Conservation (phyloP, 2,329 filamentous ascomycete genomes). For the Lachnellula subtilissima region DNA sequence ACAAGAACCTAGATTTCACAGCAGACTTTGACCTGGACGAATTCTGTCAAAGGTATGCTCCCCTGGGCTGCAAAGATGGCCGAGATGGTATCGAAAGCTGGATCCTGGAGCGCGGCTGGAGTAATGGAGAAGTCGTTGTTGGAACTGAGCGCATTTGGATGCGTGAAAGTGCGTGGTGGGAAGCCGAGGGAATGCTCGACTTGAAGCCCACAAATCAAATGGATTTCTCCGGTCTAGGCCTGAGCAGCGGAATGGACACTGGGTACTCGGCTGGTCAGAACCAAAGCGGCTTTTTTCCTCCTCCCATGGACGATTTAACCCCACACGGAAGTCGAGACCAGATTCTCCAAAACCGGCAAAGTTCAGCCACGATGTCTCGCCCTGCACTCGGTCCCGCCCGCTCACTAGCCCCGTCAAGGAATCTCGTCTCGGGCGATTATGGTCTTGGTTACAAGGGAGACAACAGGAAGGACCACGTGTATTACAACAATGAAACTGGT, state of each 20-base stretch:
- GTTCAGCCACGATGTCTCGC: slow-evolving; percentile 35
- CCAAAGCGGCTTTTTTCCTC: slow-evolving; percentile 66
- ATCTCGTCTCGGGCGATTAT: slow-evolving; percentile 69
- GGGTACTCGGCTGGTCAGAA: slow-evolving; percentile 58
- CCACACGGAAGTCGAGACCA: slow-evolving; percentile 69
- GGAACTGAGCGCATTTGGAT: slow-evolving; percentile 94
- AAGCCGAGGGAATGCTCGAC: slow-evolving; percentile 93
- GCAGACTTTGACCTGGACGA: slow-evolving; percentile 95
- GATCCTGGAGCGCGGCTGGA: slow-evolving; percentile 94
- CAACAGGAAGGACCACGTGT: slow-evolving; percentile 65
- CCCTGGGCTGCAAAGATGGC: slow-evolving; percentile 83
- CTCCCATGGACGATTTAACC: slow-evolving; percentile 54
- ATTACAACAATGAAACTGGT: slow-evolving; percentile 64
- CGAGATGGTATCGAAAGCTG: slow-evolving; percentile 91
- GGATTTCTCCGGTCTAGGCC: slow-evolving; percentile 38
- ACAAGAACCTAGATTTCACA: slow-evolving; percentile 88
- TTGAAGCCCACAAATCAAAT: slow-evolving; percentile 51
- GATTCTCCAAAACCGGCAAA: slow-evolving; percentile 43
- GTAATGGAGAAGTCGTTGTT: slow-evolving; percentile 90
- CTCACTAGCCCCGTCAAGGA: slow-evolving; percentile 58
- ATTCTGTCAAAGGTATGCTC: slow-evolving; percentile 76
- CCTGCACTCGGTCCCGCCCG: slow-evolving; percentile 47
- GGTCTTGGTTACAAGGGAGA: slow-evolving; percentile 86
- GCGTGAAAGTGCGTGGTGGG: slow-evolving; percentile 92
- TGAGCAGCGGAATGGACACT: slow-evolving; percentile 60